These are phyloP conservation scores for Magnolia kwangsiensis DNA, from an alignment of 164 flowering plant species.

Conservation along the genomic window DNA sequence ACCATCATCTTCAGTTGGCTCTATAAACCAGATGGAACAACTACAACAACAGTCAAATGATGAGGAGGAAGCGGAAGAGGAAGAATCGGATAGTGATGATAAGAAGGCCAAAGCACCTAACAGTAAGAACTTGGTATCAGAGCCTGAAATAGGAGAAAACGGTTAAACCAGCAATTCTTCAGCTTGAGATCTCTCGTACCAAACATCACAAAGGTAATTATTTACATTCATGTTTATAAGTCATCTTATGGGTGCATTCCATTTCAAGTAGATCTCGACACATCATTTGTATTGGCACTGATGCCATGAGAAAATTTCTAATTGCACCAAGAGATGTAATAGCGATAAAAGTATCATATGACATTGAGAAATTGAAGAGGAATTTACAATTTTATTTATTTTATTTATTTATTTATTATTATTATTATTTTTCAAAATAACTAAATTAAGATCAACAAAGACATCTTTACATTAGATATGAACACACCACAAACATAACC, in stretches of 20 bases:
- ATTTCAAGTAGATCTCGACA: no score
- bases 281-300: no score
- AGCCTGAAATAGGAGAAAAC: slow-evolving; percentile 29
- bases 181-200: slow-evolving; percentile 29
- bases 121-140: slow-evolving; percentile 27
- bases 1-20: neutral
- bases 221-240: no score
- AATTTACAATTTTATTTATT: no score
- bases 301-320: no score
- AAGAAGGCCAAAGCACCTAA: slow-evolving; percentile 7
- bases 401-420: no score
- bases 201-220: slow-evolving; percentile 27
- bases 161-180: slow-evolving; percentile 24
- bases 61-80: neutral
- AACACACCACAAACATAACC: neutral
- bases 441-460: neutral
- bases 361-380: no score
- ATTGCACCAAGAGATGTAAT: no score
- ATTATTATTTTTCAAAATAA: no score
- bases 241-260: no score
- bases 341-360: no score
- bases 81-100: slow-evolving; percentile 10
- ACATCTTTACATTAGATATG: neutral
- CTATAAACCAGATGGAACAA: neutral
- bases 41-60: neutral